These are phyloP conservation scores for Paramecium primaurelia DNA, from an alignment of 73 alveolate species.

Conservation along the genomic window DNA sequence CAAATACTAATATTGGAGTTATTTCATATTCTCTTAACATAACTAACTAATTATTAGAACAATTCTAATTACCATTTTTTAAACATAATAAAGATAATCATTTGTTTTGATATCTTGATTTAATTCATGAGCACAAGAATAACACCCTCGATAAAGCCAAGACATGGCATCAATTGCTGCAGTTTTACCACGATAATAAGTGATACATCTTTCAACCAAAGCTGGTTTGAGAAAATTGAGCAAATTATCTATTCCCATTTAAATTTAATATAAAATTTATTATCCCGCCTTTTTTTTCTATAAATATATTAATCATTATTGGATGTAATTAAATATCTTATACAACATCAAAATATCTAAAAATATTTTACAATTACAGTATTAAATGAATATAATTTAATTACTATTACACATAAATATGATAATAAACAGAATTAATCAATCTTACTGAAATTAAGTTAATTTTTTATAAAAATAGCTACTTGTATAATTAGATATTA, in stretches of 20 bases:
- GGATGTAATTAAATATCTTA: neutral
- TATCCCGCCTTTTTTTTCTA: neutral
- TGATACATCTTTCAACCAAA: constrained; percentile 64
- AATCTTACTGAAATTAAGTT: neutral
- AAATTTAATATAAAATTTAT: neutral
- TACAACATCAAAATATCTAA: no score
- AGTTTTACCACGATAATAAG: constrained; percentile 80
- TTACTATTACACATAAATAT: no score
- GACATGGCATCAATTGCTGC: constrained; percentile 95
- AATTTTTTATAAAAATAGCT: no score
- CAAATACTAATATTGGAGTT: constrained; percentile 89
- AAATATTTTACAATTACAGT: no score
- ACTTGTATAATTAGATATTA: no score
- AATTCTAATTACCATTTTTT: constrained; percentile 75
- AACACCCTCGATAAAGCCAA: constrained; percentile 95
- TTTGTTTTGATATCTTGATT: constrained; percentile 70
- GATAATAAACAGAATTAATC: no score
- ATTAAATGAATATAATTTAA: no score
- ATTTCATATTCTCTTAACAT: constrained; percentile 76
- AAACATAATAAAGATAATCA: constrained; percentile 82
- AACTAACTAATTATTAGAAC: neutral
- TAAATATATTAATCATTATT: neutral
- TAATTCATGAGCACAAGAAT: constrained; percentile 82
- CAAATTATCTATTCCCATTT: constrained; percentile 80
- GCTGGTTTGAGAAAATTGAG: constrained; percentile 74